Evolutionary conservation across 176 grass and related monocot species (phyloP).

Genomic region (Echinochloa phyllopogon): DNA sequence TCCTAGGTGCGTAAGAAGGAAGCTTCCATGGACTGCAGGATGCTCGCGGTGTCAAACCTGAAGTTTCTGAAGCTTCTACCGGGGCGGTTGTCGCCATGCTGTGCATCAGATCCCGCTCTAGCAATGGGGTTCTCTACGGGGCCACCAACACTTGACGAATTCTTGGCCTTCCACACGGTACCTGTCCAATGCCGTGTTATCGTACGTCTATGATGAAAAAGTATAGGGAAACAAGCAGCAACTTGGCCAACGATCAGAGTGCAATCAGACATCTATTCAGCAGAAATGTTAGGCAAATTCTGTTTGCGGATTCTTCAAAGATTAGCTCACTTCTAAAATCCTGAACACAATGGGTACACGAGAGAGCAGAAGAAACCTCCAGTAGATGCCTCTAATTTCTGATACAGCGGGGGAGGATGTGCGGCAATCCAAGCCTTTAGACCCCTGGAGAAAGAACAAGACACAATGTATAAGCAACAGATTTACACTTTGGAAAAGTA

Average conservation of each 20-base stretch:
- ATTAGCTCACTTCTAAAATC: background rate
- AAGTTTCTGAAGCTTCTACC: slow-evolving; percentile 92
- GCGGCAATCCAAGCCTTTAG: slow-evolving; percentile 77
- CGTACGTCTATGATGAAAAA: background rate
- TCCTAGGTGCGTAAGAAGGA: slow-evolving; percentile 60
- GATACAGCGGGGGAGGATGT: slow-evolving; percentile 54
- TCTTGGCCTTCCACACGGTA: slow-evolving; percentile 80
- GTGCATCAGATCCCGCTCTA: slow-evolving; percentile 50
- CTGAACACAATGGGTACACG: slow-evolving; percentile 15
- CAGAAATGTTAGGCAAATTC: background rate
- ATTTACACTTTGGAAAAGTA: background rate
- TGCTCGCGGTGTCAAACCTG: slow-evolving; percentile 69
- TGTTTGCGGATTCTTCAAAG: background rate
- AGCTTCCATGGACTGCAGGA: slow-evolving; percentile 77
- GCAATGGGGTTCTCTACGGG: slow-evolving; percentile 51
- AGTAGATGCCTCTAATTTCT: slow-evolving; percentile 72
- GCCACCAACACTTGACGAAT: slow-evolving; percentile 34
- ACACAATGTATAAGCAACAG: slow-evolving; percentile 21
- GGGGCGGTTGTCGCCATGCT: slow-evolving; percentile 62
- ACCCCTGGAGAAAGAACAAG: slow-evolving; percentile 37
- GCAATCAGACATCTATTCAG: background rate
- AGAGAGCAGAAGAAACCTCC: slow-evolving; percentile 66
- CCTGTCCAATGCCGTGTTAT: slow-evolving; percentile 35
- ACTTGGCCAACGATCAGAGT: background rate
- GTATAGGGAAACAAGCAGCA: background rate